phyloP scores from a whole-genome alignment of 1,139 yeast species.

The Geotrichum aggregatum region DNA sequence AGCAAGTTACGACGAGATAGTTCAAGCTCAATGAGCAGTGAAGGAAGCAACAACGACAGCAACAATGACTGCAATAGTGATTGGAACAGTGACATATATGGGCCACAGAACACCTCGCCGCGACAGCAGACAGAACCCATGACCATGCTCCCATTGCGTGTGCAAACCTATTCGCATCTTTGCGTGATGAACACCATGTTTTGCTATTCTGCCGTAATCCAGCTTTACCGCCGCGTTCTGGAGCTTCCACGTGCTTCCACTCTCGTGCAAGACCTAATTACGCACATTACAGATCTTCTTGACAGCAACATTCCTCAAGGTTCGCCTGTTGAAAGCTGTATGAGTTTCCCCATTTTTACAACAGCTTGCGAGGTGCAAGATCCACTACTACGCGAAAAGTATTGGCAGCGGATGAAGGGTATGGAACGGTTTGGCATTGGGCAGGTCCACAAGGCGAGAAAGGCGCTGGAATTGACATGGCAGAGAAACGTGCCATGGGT shows the following conservation, averaged over 20 bases:
- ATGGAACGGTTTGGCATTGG: slow-evolving; percentile 47
- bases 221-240: slow-evolving; percentile 50
- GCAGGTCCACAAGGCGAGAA: slow-evolving; percentile 45
- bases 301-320: slow-evolving; percentile 43
- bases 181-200: slow-evolving; percentile 50
- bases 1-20: not conserved
- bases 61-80: not conserved
- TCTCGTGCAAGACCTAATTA: slow-evolving; percentile 46
- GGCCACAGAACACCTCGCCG: not conserved
- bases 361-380: slow-evolving; percentile 53
- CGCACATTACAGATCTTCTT: slow-evolving; percentile 41
- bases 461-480: slow-evolving; percentile 52
- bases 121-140: not conserved
- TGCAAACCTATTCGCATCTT: slow-evolving; percentile 41
- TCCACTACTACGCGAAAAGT: slow-evolving; percentile 38
- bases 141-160: slow-evolving; percentile 16
- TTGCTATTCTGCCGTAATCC: slow-evolving; percentile 50
- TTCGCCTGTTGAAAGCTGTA: slow-evolving; percentile 50
- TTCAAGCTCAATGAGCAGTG: not conserved
- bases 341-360: slow-evolving; percentile 51
- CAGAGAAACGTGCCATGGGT: slow-evolving; percentile 30
- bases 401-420: slow-evolving; percentile 40
- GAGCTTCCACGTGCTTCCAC: slow-evolving; percentile 43
- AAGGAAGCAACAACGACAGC: not conserved
- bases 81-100: not conserved